phyloP scores from a whole-genome alignment of 2,329 filamentous ascomycete species.

The Paracamarosporium sp. region DNA sequence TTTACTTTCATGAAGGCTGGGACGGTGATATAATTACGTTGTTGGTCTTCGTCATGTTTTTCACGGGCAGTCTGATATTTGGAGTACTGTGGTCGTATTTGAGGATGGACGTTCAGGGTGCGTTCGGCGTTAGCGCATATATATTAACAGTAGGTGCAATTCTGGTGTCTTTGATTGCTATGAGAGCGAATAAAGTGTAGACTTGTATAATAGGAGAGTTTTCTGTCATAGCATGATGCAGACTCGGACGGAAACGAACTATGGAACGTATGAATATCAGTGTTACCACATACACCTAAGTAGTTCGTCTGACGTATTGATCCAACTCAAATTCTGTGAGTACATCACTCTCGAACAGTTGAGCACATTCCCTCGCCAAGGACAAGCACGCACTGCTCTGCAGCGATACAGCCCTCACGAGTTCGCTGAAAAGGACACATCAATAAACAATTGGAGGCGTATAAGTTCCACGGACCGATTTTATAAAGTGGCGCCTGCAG shows the following conservation, averaged over 20 bases:
- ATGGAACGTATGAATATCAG: too few species aligned
- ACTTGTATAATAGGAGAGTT: too few species aligned
- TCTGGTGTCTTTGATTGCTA: neutral
- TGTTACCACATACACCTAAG: too few species aligned
- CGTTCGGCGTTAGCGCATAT: conserved; percentile 10
- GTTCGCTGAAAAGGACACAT: too few species aligned
- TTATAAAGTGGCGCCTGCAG: neutral
- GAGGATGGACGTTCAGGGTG: conserved; percentile 29
- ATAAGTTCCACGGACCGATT: neutral
- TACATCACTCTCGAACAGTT: too few species aligned
- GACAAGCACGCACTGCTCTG: too few species aligned
- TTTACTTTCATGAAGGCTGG: conserved; percentile 32
- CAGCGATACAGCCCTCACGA: too few species aligned
- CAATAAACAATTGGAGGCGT: neutral
- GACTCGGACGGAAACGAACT: too few species aligned
- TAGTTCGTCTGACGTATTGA: too few species aligned
- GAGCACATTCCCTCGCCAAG: too few species aligned
- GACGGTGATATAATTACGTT: conserved; percentile 21
- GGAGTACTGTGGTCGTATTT: conserved; percentile 28
- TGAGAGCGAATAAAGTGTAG: conserved; percentile 5
- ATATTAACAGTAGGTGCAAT: conserved; percentile 1
- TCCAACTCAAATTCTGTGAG: too few species aligned
- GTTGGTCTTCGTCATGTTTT: conserved; percentile 21
- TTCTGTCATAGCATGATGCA: too few species aligned
- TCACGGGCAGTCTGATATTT: conserved; percentile 26